Percentiles rank a stretch among this genome's conserved stretches.
phyloP scores from a whole-genome alignment of 192 early-diverging fungal genomes.

The Chytriomyces hyalinus region DNA sequence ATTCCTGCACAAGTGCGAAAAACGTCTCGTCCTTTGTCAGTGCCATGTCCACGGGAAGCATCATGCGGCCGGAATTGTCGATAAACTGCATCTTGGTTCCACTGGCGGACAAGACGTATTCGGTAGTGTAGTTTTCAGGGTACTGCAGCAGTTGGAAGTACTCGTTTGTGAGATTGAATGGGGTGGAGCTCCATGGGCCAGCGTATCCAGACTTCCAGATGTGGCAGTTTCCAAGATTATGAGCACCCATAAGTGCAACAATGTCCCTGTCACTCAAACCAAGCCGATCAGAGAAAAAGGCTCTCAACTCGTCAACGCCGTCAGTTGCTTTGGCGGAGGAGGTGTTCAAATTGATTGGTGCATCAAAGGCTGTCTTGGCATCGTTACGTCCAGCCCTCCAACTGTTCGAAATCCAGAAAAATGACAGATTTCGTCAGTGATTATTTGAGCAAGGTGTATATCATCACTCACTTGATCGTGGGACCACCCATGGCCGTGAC shows the following conservation, averaged over 20 bases:
- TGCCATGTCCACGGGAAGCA: slow-evolving; percentile 6
- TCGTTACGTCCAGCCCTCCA: neutral
- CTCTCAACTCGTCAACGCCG: neutral
- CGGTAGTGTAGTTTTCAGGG: slow-evolving; percentile 21
- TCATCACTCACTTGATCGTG: neutral
- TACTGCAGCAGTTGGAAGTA: slow-evolving; percentile 41
- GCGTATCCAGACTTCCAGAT: slow-evolving; percentile 68
- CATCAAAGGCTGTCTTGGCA: neutral
- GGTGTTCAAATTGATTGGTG: neutral
- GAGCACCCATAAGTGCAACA: slow-evolving; percentile 74
- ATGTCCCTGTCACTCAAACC: slow-evolving; percentile 72
- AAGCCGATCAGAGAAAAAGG: slow-evolving; percentile 20
- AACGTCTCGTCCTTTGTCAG: slow-evolving; percentile 28
- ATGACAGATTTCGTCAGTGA: too few relatives aligned
- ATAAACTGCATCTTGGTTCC: neutral
- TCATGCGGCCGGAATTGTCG: slow-evolving; percentile 7
- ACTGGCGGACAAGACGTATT: neutral
- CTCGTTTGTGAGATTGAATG: slow-evolving; percentile 43
- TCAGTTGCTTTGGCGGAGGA: neutral
- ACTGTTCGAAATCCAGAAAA: too few relatives aligned
- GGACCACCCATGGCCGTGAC: neutral
- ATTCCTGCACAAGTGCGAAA: slow-evolving; percentile 15
- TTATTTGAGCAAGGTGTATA: too few relatives aligned
- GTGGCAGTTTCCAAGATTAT: slow-evolving; percentile 68
- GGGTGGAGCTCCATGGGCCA: slow-evolving; percentile 54